A percentile compares a stretch with the other conserved stretches of the same genome.
Conservation (phyloP, 306 rosid genomes). For the Phaseolus lunatus region DNA sequence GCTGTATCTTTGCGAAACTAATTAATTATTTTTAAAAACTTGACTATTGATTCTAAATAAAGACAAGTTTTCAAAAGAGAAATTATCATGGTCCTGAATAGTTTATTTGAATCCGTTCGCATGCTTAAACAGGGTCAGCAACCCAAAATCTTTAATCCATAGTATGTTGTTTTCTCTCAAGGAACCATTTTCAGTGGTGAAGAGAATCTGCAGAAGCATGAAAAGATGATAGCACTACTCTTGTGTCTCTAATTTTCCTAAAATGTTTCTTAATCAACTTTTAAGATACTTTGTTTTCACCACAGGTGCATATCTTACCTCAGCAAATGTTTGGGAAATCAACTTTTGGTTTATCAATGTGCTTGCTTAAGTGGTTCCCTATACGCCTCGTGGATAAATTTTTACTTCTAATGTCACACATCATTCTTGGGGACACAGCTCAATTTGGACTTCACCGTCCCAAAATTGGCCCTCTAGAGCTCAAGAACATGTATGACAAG, state of each 20-base stretch:
- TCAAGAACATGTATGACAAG: constrained; percentile 69
- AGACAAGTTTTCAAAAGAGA: background rate
- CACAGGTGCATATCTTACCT: constrained; percentile 83
- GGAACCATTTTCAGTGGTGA: background rate
- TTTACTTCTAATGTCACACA: constrained; percentile 65
- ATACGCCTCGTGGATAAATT: constrained; percentile 67
- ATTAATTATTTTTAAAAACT: background rate
- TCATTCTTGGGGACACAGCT: constrained; percentile 77
- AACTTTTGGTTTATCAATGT: constrained; percentile 77
- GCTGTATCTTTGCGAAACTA: background rate
- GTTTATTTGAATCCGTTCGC: constrained; percentile 59
- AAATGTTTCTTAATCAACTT: constrained; percentile 13
- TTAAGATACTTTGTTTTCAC: background rate
- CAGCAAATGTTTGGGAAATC: constrained; percentile 87
- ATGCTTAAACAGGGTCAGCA: constrained; percentile 56
- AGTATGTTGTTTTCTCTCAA: constrained; percentile 3
- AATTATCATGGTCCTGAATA: constrained; percentile 14
- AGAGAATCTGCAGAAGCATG: constrained; percentile 33
- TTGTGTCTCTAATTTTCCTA: constrained; percentile 32
- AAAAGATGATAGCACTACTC: constrained; percentile 33
- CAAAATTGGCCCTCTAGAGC: constrained; percentile 72
- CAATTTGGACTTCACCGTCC: constrained; percentile 76
- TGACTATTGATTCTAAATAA: background rate
- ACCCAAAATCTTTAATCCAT: constrained; percentile 42
- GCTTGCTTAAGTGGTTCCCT: constrained; percentile 73